These are phyloP conservation scores for Theobroma grandiflorum DNA, from an alignment of 441 rosid genomes.

Conservation along the genomic window DNA sequence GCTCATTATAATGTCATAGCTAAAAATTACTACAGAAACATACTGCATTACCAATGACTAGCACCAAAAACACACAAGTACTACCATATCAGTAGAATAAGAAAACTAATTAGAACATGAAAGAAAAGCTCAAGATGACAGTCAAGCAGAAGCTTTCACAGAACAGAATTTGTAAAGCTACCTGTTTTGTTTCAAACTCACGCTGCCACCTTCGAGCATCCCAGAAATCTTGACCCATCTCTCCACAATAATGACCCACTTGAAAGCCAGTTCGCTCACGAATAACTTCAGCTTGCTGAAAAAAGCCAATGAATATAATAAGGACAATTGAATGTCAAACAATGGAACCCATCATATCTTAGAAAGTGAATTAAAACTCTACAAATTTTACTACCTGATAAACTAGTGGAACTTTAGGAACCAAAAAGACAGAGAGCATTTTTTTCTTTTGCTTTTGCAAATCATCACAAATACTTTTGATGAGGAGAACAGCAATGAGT, in stretches of 20 bases:
- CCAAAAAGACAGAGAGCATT: constrained; percentile 95
- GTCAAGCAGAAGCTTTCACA: constrained; percentile 13
- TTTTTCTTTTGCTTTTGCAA: constrained; percentile 70
- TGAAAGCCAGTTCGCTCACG: constrained; percentile 76
- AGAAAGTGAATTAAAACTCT: constrained; percentile 19
- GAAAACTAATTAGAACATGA: constrained; percentile 18
- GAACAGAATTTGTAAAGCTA: constrained; percentile 35
- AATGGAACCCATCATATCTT: constrained; percentile 22
- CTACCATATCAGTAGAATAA: background rate
- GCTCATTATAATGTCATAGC: constrained; percentile 5
- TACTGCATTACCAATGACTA: background rate
- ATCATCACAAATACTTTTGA: constrained; percentile 74
- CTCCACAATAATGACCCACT: constrained; percentile 98
- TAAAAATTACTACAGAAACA: background rate
- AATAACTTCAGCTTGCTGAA: constrained; percentile 98
- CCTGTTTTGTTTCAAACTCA: constrained; percentile 97
- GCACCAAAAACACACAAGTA: background rate
- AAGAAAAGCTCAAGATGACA: background rate
- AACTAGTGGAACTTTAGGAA: constrained; percentile 98
- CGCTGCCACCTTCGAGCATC: constrained; percentile 97
- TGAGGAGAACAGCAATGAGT: constrained; percentile 90
- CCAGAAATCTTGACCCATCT: constrained; percentile 99
- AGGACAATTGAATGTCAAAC: constrained; percentile 19
- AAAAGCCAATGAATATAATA: constrained; percentile 35
- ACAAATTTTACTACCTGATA: constrained; percentile 76